Conservation (phyloP, 495 filamentous ascomycete genomes). For the Daldinia caldariorum region DNA sequence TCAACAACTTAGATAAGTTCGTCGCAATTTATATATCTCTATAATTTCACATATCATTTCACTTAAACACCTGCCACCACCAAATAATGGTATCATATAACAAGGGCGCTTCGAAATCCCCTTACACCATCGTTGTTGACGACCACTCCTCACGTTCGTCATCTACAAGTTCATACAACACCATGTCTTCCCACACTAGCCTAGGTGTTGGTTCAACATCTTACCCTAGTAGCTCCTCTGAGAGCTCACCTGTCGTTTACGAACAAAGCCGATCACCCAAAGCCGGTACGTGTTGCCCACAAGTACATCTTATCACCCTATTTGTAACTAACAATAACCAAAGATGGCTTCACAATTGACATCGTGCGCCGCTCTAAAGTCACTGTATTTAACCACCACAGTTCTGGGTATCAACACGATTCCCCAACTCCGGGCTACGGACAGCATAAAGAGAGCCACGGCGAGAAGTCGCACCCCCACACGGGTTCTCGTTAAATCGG, state of each 20-base stretch:
- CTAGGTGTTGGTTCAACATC: constrained; percentile 16
- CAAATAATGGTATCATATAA: constrained; percentile 16
- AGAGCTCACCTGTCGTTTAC: background rate
- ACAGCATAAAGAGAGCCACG: background rate
- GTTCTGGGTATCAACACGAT: constrained; percentile 14
- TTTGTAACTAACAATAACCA: constrained; percentile 15
- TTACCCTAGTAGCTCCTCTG: background rate
- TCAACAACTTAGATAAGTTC: constrained; percentile 12
- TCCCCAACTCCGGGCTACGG: constrained; percentile 25
- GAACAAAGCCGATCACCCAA: constrained; percentile 11
- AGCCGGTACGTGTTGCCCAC: constrained; percentile 16
- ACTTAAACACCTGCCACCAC: background rate
- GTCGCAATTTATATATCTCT: constrained; percentile 8
- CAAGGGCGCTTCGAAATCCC: constrained; percentile 13
- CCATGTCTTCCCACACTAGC: constrained; percentile 22
- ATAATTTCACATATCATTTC: background rate
- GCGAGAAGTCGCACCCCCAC: background rate
- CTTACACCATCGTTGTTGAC: constrained; percentile 13
- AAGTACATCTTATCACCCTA: background rate
- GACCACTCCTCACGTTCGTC: constrained; percentile 6
- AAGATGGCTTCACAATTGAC: constrained; percentile 27
- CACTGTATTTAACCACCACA: constrained; percentile 24
- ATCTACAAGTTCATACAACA: constrained; percentile 14
- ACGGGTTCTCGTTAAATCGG: constrained; percentile 1
- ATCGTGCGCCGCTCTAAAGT: constrained; percentile 2